phyloP scores from a whole-genome alignment of 1,284 basidiomycete species.

The Pseudozyma sp. region DNA sequence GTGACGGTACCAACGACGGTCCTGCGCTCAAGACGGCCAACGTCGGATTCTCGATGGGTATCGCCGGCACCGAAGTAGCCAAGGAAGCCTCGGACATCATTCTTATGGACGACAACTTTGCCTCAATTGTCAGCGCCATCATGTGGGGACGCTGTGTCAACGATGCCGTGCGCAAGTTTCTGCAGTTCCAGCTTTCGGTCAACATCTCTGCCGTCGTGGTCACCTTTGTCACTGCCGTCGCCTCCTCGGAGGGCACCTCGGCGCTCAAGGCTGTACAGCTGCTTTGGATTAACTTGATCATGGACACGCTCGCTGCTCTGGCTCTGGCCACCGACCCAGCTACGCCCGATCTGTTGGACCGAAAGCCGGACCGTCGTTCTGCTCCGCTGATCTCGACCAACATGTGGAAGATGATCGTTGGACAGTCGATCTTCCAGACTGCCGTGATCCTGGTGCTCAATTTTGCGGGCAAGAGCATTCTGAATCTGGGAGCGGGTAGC shows the following conservation, averaged over 20 bases:
- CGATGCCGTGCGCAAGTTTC: slow-evolving; percentile 94
- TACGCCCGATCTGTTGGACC: slow-evolving; percentile 80
- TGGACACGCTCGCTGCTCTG: slow-evolving; percentile 97
- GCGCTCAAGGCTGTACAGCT: slow-evolving; percentile 93
- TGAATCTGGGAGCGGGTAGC: slow-evolving; percentile 70
- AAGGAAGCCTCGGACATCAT: slow-evolving; percentile 99
- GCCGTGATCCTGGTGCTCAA: slow-evolving; percentile 87
- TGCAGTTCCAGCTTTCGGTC: slow-evolving; percentile 97
- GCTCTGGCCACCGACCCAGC: slow-evolving; percentile 97
- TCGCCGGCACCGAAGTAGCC: slow-evolving; percentile 97
- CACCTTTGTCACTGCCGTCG: slow-evolving; percentile 90
- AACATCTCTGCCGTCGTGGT: slow-evolving; percentile 95
- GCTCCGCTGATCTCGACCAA: slow-evolving; percentile 89
- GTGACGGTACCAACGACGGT: slow-evolving; percentile 97
- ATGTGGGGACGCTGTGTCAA: slow-evolving; percentile 99
- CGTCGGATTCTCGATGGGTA: slow-evolving; percentile 80
- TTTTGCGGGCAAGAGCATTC: slow-evolving; percentile 81
- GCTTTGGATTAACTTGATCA: slow-evolving; percentile 92
- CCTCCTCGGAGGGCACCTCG: slow-evolving; percentile 80
- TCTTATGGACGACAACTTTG: slow-evolving; percentile 94
- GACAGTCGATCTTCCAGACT: slow-evolving; percentile 90
- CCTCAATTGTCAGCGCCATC: slow-evolving; percentile 92
- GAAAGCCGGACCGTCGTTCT: slow-evolving; percentile 88
- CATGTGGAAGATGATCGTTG: slow-evolving; percentile 85
- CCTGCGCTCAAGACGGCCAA: slow-evolving; percentile 87